These are phyloP conservation scores for Pyronema domesticum DNA, from an alignment of 495 filamentous ascomycete species.

Conservation along the genomic window DNA sequence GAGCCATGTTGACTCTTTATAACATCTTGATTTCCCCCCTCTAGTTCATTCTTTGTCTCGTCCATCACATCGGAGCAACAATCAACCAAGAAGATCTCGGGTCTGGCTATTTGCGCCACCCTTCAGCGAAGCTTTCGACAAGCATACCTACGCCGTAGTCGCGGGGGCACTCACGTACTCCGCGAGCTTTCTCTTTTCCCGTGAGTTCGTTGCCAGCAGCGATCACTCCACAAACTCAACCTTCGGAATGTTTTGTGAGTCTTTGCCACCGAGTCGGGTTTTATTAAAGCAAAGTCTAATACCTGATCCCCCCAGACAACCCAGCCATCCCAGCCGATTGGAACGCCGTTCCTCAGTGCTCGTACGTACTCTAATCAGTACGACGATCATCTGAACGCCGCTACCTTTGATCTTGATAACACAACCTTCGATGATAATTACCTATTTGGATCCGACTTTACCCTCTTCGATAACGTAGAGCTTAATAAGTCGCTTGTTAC, in stretches of 20 bases:
- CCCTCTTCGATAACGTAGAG: slow-evolving; percentile 1
- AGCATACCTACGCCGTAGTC: no score
- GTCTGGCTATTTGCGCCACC: no score
- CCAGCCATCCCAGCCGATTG: not conserved
- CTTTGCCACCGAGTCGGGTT: not conserved
- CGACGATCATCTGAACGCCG: not conserved
- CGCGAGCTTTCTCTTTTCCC: not conserved
- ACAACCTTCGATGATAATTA: not conserved
- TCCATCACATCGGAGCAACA: no score
- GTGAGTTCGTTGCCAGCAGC: not conserved
- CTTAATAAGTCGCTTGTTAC: not conserved
- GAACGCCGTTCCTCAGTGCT: slow-evolving; percentile 1
- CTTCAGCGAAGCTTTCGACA: no score
- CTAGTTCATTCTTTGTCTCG: no score
- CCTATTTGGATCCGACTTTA: slow-evolving; percentile 1
- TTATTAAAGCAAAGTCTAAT: not conserved
- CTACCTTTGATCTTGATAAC: not conserved
- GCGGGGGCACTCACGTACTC: no score
- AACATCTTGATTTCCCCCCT: no score
- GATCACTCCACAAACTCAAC: not conserved
- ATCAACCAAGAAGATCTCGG: no score
- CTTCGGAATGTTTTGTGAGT: not conserved
- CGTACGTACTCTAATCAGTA: slow-evolving; percentile 3
- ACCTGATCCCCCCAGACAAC: not conserved
- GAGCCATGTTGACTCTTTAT: no score